Percentiles rank a stretch among this genome's conserved stretches.
Evolutionary conservation across 768 basidiomycete genomes (phyloP).

Genomic region (Chalciporus pseudorubinellus): DNA sequence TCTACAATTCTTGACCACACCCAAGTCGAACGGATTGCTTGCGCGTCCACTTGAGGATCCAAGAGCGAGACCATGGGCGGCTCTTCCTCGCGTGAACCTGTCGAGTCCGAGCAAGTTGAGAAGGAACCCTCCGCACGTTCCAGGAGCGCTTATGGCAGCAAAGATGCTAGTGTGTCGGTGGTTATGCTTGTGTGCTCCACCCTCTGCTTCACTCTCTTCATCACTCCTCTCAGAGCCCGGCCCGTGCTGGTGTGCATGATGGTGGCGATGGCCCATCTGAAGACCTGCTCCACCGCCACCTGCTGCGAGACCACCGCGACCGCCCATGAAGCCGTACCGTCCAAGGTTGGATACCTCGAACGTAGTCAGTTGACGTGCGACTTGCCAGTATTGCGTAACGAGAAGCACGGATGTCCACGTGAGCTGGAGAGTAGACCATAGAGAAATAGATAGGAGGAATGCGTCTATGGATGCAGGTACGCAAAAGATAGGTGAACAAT

Average conservation of each 20-base stretch:
- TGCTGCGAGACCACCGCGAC: constrained; percentile 69
- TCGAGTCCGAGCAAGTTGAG: constrained; percentile 93
- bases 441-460: constrained; percentile 77
- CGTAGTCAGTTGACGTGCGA: constrained; percentile 92
- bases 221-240: constrained; percentile 47
- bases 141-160: constrained; percentile 31
- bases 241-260: constrained; percentile 21
- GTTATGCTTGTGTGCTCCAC: constrained; percentile 40
- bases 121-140: constrained; percentile 56
- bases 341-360: constrained; percentile 94
- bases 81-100: constrained; percentile 88
- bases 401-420: constrained; percentile 91
- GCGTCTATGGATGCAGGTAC: constrained; percentile 67
- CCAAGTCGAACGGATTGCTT: constrained; percentile 90
- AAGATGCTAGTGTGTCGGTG: constrained; percentile 43
- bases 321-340: constrained; percentile 96
- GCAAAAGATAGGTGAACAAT: constrained; percentile 52
- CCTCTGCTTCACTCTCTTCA: constrained; percentile 36
- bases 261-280: constrained; percentile 80
- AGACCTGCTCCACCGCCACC: constrained; percentile 51
- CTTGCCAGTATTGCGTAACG: constrained; percentile 86
- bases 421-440: constrained; percentile 93
- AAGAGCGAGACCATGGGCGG: constrained; percentile 79
- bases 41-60: constrained; percentile 55
- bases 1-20: constrained; percentile 72